These are phyloP conservation scores for Camellia sinensis DNA, from an alignment of 148 eudicot genomes.

Conservation along the genomic window DNA sequence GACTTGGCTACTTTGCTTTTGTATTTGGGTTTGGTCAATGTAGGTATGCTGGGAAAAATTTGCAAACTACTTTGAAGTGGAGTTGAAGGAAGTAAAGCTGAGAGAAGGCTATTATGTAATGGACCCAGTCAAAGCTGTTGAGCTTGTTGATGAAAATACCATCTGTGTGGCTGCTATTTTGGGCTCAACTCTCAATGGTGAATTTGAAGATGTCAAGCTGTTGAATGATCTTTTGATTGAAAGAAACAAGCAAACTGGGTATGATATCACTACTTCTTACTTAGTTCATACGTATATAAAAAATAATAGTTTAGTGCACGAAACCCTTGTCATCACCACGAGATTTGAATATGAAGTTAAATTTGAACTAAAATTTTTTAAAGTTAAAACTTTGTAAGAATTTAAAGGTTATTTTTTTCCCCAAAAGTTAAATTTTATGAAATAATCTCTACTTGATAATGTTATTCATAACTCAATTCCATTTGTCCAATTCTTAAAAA, in stretches of 20 bases:
- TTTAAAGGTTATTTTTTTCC: too few relatives aligned
- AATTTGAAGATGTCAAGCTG: slow-evolving; percentile 21
- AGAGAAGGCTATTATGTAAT: slow-evolving; percentile 21
- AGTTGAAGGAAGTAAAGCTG: slow-evolving; percentile 20
- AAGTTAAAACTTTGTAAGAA: too few relatives aligned
- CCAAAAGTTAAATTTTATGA: too few relatives aligned
- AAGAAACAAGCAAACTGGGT: slow-evolving; percentile 18
- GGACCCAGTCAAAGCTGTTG: slow-evolving; percentile 19
- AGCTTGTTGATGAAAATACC: slow-evolving; percentile 21
- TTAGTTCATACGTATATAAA: neutral
- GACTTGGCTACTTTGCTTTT: too few relatives aligned
- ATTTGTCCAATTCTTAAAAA: too few relatives aligned
- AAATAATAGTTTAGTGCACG: too few relatives aligned
- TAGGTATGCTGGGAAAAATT: slow-evolving; percentile 23
- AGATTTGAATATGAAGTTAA: too few relatives aligned
- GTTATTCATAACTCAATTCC: too few relatives aligned
- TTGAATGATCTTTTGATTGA: slow-evolving; percentile 16
- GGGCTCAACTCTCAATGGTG: slow-evolving; percentile 23
- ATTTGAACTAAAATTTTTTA: too few relatives aligned
- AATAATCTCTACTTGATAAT: too few relatives aligned
- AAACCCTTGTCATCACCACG: too few relatives aligned
- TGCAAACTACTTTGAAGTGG: slow-evolving; percentile 23
- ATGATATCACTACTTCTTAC: neutral
- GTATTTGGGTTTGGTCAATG: neutral
- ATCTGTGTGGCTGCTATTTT: slow-evolving; percentile 20